Evolutionary conservation across 78 protist genomes (phyloP), one percentile per base, ranked within the genome.

Genomic region (Trichosphaerium sp.): DNA sequence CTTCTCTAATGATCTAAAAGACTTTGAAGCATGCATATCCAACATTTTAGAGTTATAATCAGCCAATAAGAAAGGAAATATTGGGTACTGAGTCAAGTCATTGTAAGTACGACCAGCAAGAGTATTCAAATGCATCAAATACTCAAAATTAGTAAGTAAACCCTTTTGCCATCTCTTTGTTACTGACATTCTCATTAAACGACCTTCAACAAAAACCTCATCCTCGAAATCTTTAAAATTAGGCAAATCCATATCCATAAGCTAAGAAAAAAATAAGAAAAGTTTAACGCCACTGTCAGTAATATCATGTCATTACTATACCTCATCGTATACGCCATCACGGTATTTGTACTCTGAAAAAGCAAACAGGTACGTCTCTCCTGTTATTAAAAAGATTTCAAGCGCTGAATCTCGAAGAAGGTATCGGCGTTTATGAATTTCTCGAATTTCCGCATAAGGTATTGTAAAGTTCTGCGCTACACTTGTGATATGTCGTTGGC

Each of bases 61-160:
- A 14, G 43, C 14, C 1, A 89, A 42, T 4, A 89, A 64, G 75
- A 82, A 88, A 25, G 95, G 95, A 21, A 88, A 70, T 18, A 91
- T 83, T 0, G 97, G 97, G 57, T 93, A 93, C 74, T 94, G 96
- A 12, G 73, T 83, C 18, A 92, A 87, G 65, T 94, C 98, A 62
- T 84, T 85, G 78, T 69, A 83, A 15, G 96, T 71, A 31, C 98
- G 81, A 23, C 98, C 98, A 0, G 98, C 90, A 6, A 90, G 52
- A 28, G 83, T 83, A 82, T 94, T 94, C 60, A 94, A 65, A 42
- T 64, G 80, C 92, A 88, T 76, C 4, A 94, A 78, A 55, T 89
- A 92, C 41, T 92, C 95, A 43, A 90, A 86, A 78, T 91, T 90
- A 55, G 73, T 49, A 48, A 93, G 57, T 56, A 58, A 15, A 28